Base-by-base conservation (phyloP, 768 basidiomycete species). In the Gloeophyllum trabeum region DNA sequence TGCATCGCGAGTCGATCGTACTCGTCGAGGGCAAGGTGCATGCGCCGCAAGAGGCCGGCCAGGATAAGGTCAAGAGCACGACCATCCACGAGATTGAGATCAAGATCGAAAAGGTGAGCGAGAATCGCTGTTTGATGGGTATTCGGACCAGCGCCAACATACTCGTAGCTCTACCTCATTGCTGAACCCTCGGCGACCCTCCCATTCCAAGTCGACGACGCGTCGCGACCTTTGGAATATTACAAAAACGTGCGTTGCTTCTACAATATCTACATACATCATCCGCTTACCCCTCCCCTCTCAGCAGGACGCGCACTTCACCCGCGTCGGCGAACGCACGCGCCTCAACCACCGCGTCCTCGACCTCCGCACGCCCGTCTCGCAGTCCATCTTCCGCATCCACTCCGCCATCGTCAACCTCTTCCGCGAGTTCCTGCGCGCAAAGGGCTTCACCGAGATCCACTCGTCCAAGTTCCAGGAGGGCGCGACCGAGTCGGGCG, bases 391-490 rank as follows among this genome's bases (percentile, higher is more conserved):
- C 56, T 70, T 74, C 64, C 54, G 61, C 36, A 53, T 71, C 24
- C 65, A 66, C 43, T 63, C 67, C 13, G 67, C 57, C 36, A 58
- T 73, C 20, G 60, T 61, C 42, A 53, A 61, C 39, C 51, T 69
- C 28, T 71, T 70, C 66, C 59, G 69, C 41, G 56, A 62, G 21
- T 63, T 61, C 56, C 60, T 72, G 10, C 10, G 7, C 36, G 12
- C 36, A 13, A 10, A 37, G 20, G 44, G 60, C 18, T 73, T 74
- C 49, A 57, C 63, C 49, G 71, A 73, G 52, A 73, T 74, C 43
- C 69, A 73, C 51, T 64, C 71, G 4, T 68, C 72, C 18, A 74
- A 73, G 53, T 59, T 74, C 14, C 72, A 73, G 51, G 69, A 64
- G 19, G 69, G 69, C 13, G 71, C 71, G 5, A 71, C 71, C 24